These are phyloP conservation scores for Pelargonium nanum DNA, from an alignment of 345 rosid species.

Conservation along the genomic window DNA sequence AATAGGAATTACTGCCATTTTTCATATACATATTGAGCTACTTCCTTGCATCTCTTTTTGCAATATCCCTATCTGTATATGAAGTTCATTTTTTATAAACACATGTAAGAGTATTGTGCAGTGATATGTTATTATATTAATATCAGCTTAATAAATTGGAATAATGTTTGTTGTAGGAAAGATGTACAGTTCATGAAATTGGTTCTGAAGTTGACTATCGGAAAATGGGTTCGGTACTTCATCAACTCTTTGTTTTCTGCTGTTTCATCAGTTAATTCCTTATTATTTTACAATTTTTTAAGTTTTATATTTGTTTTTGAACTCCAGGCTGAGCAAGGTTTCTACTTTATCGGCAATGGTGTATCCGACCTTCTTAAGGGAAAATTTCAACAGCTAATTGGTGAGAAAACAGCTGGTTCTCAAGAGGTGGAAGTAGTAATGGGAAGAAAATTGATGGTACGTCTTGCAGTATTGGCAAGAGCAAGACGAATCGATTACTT, in stretches of 20 bases:
- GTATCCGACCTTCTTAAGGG: conserved; percentile 43
- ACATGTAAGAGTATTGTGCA: no score
- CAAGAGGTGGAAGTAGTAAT: conserved; percentile 82
- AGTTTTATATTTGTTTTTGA: conserved; percentile 2
- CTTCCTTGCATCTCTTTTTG: no score
- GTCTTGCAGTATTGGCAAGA: conserved; percentile 2
- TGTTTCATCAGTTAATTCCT: conserved; percentile 8
- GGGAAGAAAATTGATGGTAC: conserved; percentile 83
- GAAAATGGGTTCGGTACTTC: conserved; percentile 70
- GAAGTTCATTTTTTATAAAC: no score
- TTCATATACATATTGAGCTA: no score
- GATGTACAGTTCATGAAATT: conserved; percentile 71
- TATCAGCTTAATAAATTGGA: background rate
- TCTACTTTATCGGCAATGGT: conserved; percentile 71
- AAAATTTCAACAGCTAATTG: conserved; percentile 62
- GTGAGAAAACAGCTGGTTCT: conserved; percentile 39
- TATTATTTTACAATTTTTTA: conserved; percentile 10
- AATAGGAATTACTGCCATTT: no score
- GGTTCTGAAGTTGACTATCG: conserved; percentile 87
- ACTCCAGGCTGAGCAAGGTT: conserved; percentile 81
- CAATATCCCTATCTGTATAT: no score
- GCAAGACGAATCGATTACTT: background rate
- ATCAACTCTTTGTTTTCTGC: conserved; percentile 1
- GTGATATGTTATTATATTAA: background rate
- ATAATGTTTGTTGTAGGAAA: conserved; percentile 43